Evolutionary conservation across 1,139 yeast genomes (phyloP).

Genomic region (Arxiozyma slooffiae): DNA sequence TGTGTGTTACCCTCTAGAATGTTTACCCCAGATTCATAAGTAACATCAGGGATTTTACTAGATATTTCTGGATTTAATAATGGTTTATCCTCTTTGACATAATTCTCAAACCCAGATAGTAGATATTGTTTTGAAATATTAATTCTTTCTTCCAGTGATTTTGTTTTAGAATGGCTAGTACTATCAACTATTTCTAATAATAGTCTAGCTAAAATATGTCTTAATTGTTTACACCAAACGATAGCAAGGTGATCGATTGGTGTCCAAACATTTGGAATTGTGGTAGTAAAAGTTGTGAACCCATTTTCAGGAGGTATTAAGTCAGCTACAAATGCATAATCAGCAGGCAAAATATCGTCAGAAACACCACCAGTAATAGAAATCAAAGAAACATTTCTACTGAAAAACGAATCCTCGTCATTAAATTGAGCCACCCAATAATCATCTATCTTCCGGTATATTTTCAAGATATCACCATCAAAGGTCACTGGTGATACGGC

Average conservation of each 20-base stretch:
- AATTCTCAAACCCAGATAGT: slow-evolving; percentile 51
- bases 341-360: slow-evolving; percentile 85
- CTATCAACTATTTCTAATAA: slow-evolving; percentile 53
- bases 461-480: slow-evolving; percentile 73
- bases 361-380: slow-evolving; percentile 89
- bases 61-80: slow-evolving; percentile 3
- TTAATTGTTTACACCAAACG: slow-evolving; percentile 91
- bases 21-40: slow-evolving; percentile 3
- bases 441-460: slow-evolving; percentile 64
- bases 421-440: slow-evolving; percentile 67
- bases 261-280: slow-evolving; percentile 89
- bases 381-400: slow-evolving; percentile 42
- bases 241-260: slow-evolving; percentile 92
- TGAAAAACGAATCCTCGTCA: slow-evolving; percentile 20
- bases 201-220: slow-evolving; percentile 51
- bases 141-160: slow-evolving; percentile 48
- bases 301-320: slow-evolving; percentile 69
- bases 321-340: slow-evolving; percentile 70
- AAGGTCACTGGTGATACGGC: slow-evolving; percentile 90
- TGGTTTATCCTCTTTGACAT: slow-evolving; percentile 12
- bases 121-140: slow-evolving; percentile 40
- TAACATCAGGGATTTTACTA: slow-evolving; percentile 4
- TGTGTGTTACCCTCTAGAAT: slow-evolving; percentile 1
- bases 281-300: slow-evolving; percentile 72
- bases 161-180: slow-evolving; percentile 38